Base-by-base conservation (phyloP, 176 grass and related monocot species). In the Puya raimondii region DNA sequence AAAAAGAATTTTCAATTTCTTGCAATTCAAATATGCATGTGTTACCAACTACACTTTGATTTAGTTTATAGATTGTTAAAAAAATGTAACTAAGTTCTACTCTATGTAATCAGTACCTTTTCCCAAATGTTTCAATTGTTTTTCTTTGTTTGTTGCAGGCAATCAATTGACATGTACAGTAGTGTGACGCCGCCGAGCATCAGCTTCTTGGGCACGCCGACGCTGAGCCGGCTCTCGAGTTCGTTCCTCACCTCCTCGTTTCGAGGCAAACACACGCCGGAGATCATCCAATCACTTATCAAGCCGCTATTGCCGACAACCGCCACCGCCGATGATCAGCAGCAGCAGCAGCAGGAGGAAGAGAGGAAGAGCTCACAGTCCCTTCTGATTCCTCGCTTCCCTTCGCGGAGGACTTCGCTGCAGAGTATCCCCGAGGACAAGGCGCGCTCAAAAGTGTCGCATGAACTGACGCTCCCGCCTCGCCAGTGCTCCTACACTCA, bases 81-180 rank as follows among this genome's bases (percentile, higher is more conserved):
- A 42, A 42, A 42, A 42, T 42, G 33, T 42, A 42, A 42, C 33
- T 42, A 7, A 42, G 33, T 42, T 42, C 33, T 42, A 42, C 33
- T 42, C 33, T 2, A 27, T 27, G 26, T 3, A 27, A 27, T 27
- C 26, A 27, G 26, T 27, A 2, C 26, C 26, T 27, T 27, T 27
- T 1, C 3, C 1, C n/a, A n/a, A n/a, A n/a, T 1, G 1, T 48
- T 72, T 64, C 10, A 71, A 16, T 25, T 14, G 53, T 12, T 61
- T 5, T 51, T 47, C 25, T 23, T 49, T 59, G 12, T 61, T 66
- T 77, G 33, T 42, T 42, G 33, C 85, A 96, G 92, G 86, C 88
- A 96, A 72, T 96, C 88, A 4, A 96, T 96, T 9, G 84, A 96
- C 86, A 96, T 89, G 64, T 80, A 85, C 25, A 87, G 80, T 47